Conservation (phyloP, 1,284 basidiomycete species). For the Leccinum subfulvum region DNA sequence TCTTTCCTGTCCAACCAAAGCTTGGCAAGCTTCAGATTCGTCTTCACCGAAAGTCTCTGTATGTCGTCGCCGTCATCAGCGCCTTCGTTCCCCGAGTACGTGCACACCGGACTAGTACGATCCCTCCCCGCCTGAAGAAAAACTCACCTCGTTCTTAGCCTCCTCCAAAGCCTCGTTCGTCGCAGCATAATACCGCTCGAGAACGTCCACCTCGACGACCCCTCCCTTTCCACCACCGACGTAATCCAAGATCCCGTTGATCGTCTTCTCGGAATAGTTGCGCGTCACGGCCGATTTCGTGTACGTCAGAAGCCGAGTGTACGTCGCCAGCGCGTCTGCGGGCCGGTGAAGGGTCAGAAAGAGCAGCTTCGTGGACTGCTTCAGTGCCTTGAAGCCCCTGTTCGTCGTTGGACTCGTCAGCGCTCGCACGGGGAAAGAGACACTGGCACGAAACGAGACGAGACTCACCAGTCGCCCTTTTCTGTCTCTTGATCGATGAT, state of each 20-base stretch:
- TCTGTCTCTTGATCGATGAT: constrained; percentile 89
- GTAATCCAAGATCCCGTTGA: constrained; percentile 98
- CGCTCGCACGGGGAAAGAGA: not conserved
- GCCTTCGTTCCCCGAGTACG: too few species aligned
- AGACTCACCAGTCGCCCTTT: constrained; percentile 85
- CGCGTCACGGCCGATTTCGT: constrained; percentile 90
- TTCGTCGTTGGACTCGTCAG: constrained; percentile 3
- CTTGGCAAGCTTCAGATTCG: constrained; percentile 95
- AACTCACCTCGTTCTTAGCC: constrained; percentile 88
- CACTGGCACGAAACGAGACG: not conserved
- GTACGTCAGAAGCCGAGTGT: constrained; percentile 83
- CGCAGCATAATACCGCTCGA: constrained; percentile 94
- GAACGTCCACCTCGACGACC: constrained; percentile 78
- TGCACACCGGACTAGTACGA: not conserved
- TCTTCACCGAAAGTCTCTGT: constrained; percentile 91
- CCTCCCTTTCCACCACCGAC: constrained; percentile 91
- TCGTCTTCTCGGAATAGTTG: constrained; percentile 95
- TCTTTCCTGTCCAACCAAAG: constrained; percentile 96
- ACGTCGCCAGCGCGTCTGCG: constrained; percentile 82
- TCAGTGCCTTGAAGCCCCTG: constrained; percentile 98
- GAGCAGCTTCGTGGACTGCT: constrained; percentile 95
- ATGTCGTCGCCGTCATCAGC: constrained; percentile 1
- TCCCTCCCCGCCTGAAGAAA: not conserved
- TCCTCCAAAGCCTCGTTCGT: constrained; percentile 90
- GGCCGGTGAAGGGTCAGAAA: constrained; percentile 80